A percentile compares a stretch with the other conserved stretches of the same genome.
Evolutionary conservation across 768 basidiomycete genomes (phyloP).

Genomic region (Steccherinum ochraceum): DNA sequence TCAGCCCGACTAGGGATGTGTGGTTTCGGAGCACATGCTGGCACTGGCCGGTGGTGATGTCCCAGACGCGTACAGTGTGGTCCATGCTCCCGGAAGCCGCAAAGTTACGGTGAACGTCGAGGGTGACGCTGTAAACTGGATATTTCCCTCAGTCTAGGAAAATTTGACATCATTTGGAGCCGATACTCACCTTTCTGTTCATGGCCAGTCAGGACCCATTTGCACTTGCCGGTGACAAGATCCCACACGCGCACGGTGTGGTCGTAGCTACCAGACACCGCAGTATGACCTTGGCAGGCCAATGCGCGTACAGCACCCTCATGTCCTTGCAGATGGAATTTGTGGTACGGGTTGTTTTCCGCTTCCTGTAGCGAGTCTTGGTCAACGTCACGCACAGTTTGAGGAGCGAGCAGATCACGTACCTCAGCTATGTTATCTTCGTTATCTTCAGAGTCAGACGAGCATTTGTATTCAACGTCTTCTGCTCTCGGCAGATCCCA

Average conservation of each 20-base stretch:
- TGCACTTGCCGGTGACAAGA: conserved; percentile 68
- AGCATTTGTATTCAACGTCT: conserved; percentile 60
- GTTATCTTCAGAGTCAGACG: conserved; percentile 48
- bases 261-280: conserved; percentile 94
- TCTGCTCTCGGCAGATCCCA: conserved; percentile 57
- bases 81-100: conserved; percentile 96
- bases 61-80: conserved; percentile 90
- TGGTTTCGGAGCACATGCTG: conserved; percentile 79
- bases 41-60: conserved; percentile 70
- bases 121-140: conserved; percentile 85
- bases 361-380: no score
- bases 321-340: conserved; percentile 74
- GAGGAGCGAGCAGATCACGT: not conserved
- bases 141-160: no score
- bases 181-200: conserved; percentile 69
- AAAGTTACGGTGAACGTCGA: conserved; percentile 74
- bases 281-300: conserved; percentile 77
- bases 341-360: conserved; percentile 79
- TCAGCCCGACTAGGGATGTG: conserved; percentile 84
- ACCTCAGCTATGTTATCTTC: conserved; percentile 29
- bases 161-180: conserved; percentile 9
- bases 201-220: conserved; percentile 73
- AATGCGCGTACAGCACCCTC: conserved; percentile 80
- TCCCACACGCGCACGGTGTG: conserved; percentile 92
- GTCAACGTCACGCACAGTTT: no score